Conservation (phyloP, 2,329 filamentous ascomycete genomes). For the Penicillium sclerotiorum region DNA sequence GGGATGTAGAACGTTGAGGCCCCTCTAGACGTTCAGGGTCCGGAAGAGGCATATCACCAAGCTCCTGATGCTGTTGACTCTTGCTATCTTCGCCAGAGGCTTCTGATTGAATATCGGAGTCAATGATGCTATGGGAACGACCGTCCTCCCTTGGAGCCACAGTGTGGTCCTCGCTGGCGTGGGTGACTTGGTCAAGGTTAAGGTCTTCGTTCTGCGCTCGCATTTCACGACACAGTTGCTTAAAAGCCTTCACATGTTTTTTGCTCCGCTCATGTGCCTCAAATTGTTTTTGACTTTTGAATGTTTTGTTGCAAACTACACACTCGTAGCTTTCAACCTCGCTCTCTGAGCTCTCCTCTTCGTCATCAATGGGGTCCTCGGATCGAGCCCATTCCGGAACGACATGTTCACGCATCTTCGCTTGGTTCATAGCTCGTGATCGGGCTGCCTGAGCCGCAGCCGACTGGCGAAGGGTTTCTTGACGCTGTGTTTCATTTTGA, state of each 20-base stretch:
- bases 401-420: constrained; percentile 65
- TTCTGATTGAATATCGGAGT: not conserved
- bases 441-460: constrained; percentile 82
- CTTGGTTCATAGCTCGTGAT: constrained; percentile 77
- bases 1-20: no score
- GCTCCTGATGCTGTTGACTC: not conserved
- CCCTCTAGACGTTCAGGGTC: no score
- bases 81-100: not conserved
- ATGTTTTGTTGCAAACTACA: constrained; percentile 66
- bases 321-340: constrained; percentile 63
- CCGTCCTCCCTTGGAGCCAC: not conserved
- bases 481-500: constrained; percentile 78
- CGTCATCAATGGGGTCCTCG: constrained; percentile 53
- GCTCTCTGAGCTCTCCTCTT: constrained; percentile 48
- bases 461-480: constrained; percentile 74
- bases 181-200: constrained; percentile 19
- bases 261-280: constrained; percentile 94
- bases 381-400: constrained; percentile 76
- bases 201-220: constrained; percentile 69
- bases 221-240: constrained; percentile 81
- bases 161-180: not conserved
- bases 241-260: constrained; percentile 86
- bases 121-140: not conserved
- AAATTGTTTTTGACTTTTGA: constrained; percentile 90
- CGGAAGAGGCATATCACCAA: not conserved